A percentile compares a stretch with the other conserved stretches of the same genome.
These are phyloP conservation scores for Cryoendolithus antarcticus DNA, from an alignment of 2,329 filamentous ascomycete species.

Conservation along the genomic window DNA sequence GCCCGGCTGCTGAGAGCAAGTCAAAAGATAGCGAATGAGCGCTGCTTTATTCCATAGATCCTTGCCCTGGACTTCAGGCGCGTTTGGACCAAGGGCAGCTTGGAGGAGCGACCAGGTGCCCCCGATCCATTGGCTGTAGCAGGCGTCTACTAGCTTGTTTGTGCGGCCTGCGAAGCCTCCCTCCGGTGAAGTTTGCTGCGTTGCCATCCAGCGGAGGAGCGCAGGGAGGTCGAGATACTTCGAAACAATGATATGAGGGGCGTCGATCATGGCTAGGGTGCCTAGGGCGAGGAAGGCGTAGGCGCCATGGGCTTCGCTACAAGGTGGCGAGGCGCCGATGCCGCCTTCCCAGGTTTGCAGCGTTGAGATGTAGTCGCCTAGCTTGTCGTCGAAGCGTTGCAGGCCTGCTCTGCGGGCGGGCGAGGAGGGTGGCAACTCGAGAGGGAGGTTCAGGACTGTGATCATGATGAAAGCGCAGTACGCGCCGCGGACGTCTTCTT, in stretches of 20 bases:
- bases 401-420: slow-evolving; percentile 53
- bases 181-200: slow-evolving; percentile 80
- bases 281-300: slow-evolving; percentile 93
- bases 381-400: slow-evolving; percentile 54
- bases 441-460: slow-evolving; percentile 69
- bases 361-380: slow-evolving; percentile 67
- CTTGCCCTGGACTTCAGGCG: slow-evolving; percentile 12
- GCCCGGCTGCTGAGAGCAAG: slow-evolving; percentile 63
- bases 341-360: slow-evolving; percentile 97
- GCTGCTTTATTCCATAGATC: slow-evolving; percentile 69
- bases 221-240: slow-evolving; percentile 66
- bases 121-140: slow-evolving; percentile 96
- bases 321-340: slow-evolving; percentile 67
- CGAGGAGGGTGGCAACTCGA: slow-evolving; percentile 62
- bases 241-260: slow-evolving; percentile 61
- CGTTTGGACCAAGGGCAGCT: slow-evolving; percentile 48
- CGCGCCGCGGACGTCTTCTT: slow-evolving; percentile 87
- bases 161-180: slow-evolving; percentile 88
- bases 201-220: slow-evolving; percentile 77
- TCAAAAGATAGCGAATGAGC: slow-evolving; percentile 76
- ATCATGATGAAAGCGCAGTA: slow-evolving; percentile 84
- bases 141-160: slow-evolving; percentile 96
- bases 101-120: slow-evolving; percentile 88
- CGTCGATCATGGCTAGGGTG: slow-evolving; percentile 73
- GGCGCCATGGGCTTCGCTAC: slow-evolving; percentile 81